These are phyloP conservation scores for Raffaelea ambrosiae DNA, from an alignment of 2,329 filamentous ascomycete species.

Conservation along the genomic window DNA sequence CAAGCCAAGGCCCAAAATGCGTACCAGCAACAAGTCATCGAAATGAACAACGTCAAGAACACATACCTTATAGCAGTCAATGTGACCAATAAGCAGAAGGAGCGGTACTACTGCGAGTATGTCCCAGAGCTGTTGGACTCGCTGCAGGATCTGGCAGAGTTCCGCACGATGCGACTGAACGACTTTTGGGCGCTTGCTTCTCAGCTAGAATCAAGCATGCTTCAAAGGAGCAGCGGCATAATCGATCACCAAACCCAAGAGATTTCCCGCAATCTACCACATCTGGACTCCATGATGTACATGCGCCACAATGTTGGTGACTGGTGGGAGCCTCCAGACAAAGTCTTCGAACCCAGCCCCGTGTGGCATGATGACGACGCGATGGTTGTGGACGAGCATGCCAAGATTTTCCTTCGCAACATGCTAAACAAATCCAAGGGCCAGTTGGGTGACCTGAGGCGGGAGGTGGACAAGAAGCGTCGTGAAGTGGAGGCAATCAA, in stretches of 20 bases:
- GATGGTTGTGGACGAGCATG: constrained; percentile 79
- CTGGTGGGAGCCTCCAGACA: constrained; percentile 78
- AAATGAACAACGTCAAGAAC: constrained; percentile 98
- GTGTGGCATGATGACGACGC: constrained; percentile 91
- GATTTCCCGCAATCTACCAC: constrained; percentile 78
- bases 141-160: constrained; percentile 88
- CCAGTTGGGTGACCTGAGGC: constrained; percentile 68
- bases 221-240: constrained; percentile 64
- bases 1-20: constrained; percentile 85
- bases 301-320: constrained; percentile 77
- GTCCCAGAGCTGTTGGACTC: constrained; percentile 89
- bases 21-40: constrained; percentile 83
- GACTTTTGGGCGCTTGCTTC: constrained; percentile 75
- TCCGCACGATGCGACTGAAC: constrained; percentile 76
- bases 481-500: constrained; percentile 76
- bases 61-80: constrained; percentile 96
- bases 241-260: constrained; percentile 68
- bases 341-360: constrained; percentile 85
- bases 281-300: constrained; percentile 97
- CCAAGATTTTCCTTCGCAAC: constrained; percentile 87
- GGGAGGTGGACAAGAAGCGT: constrained; percentile 77
- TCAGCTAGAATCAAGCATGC: constrained; percentile 68
- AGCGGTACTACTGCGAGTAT: constrained; percentile 95
- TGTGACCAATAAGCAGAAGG: constrained; percentile 95
- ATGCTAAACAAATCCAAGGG: constrained; percentile 84